Base-by-base conservation (phyloP, 2,329 filamentous ascomycete genomes). In the Gaeumannomyces sp. region DNA sequence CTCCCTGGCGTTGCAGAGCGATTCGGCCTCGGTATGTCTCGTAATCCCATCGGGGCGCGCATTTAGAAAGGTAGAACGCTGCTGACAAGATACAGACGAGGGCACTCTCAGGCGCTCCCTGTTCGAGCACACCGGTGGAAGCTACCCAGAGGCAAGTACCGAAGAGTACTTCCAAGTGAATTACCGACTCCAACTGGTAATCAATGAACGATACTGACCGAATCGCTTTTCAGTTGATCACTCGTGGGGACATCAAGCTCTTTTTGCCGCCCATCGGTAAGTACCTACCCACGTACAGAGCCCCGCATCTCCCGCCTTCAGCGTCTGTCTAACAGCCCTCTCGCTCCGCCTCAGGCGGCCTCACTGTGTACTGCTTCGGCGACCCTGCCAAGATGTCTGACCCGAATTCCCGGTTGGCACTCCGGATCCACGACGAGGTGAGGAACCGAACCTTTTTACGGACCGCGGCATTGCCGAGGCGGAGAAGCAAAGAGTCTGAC, bases 321-420 rank as follows among this genome's bases (percentile, higher is more conserved):
- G 14, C 4, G 5, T 45, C 38, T 3, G 35, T 45, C 38, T 45
- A 45, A 45, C 38, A 45, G 16, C 16, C 19, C 38, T 11, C 7
- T 33, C 16, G 1, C 4, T 45, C 38, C 16, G 38, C 59, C 58
- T 4, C 67, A 86, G 84, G 93, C 65, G 95, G 94, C 11, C 79
- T 98, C 70, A 98, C 95, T 0, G 95, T 98, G 11, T 98, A 99
- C 79, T 95, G 92, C 77, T 99, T 99, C 74, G 95, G 95, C 59
- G 93, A 97, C 70, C 93, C 93, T 27, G 91, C 91, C 64, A 96
- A 95, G 74, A 95, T 98, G 86, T 91, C 92, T 6, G 91, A 98
- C 73, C 89, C 92, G 60, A 91, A 89, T 64, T 89, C 88, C 65
- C 87, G 85, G 67, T 82, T 98, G 58, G 92, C 95, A 19, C 81